Conservation (phyloP, 2,329 filamentous ascomycete genomes). For the Drechslera avenae region DNA sequence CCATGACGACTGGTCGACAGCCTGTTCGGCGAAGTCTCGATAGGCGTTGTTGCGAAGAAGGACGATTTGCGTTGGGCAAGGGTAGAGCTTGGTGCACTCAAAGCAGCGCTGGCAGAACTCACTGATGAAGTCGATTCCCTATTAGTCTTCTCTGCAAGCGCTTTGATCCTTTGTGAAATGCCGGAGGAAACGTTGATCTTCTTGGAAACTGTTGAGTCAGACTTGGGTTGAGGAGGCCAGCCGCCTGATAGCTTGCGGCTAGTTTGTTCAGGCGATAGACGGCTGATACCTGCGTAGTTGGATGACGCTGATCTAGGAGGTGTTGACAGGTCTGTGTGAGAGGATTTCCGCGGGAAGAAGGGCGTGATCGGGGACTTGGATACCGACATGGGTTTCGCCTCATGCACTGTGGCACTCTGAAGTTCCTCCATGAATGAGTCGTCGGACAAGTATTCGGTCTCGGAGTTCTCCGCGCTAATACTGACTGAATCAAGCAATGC, state of each 20-base stretch:
- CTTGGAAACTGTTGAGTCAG: conserved; percentile 56
- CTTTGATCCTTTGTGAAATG: conserved; percentile 94
- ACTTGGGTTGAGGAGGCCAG: conserved; percentile 35
- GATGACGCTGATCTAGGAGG: conserved; percentile 46
- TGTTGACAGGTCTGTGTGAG: conserved; percentile 30
- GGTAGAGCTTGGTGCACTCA: conserved; percentile 36
- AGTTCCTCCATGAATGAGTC: conserved; percentile 85
- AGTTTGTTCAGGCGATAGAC: conserved; percentile 36
- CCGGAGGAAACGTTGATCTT: conserved; percentile 85
- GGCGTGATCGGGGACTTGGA: conserved; percentile 82
- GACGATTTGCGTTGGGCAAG: conserved; percentile 48
- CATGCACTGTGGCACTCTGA: conserved; percentile 77
- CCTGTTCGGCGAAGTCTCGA: conserved; percentile 34
- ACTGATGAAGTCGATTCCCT: conserved; percentile 49
- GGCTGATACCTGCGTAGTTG: conserved; percentile 32
- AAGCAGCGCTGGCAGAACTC: conserved; percentile 28
- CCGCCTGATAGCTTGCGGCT: conserved; percentile 40
- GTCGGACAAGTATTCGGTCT: conserved; percentile 66
- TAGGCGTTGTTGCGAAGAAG: conserved; percentile 44
- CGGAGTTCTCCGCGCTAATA: conserved; percentile 46
- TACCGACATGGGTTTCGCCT: conserved; percentile 75
- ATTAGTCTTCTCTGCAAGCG: conserved; percentile 76
- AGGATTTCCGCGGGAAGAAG: conserved; percentile 55
- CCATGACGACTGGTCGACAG: conserved; percentile 37
- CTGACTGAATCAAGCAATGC: conserved; percentile 50